Percentiles rank a stretch among this genome's conserved stretches.
Evolutionary conservation across 2,329 filamentous ascomycete species (phyloP).

Genomic region (Colletotrichum limetticola): DNA sequence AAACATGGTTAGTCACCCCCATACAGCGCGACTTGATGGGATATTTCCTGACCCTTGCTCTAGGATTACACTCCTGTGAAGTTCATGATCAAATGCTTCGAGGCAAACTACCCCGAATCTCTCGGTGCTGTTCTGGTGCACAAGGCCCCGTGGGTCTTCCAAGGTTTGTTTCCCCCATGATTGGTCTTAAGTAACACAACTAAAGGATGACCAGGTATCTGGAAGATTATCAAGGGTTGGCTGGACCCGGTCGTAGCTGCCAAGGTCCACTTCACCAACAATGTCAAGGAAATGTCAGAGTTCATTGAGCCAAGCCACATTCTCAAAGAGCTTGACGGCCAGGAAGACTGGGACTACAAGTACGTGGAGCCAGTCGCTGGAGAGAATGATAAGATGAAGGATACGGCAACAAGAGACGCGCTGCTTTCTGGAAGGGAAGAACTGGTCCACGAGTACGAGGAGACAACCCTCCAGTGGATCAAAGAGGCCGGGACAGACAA

Average conservation of each 20-base stretch:
- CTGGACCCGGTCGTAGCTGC: constrained; percentile 94
- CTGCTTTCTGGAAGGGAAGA: constrained; percentile 72
- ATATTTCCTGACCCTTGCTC: constrained; percentile 35
- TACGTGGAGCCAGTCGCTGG: constrained; percentile 80
- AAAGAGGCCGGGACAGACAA: constrained; percentile 57
- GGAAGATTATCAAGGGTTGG: constrained; percentile 96
- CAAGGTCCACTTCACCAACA: constrained; percentile 95
- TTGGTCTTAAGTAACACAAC: not conserved
- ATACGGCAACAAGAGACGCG: constrained; percentile 69
- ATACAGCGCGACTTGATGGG: not conserved
- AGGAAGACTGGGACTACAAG: constrained; percentile 84
- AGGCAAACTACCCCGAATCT: constrained; percentile 97
- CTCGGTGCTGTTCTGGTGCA: constrained; percentile 92
- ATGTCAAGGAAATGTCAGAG: constrained; percentile 78
- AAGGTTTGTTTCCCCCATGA: constrained; percentile 66
- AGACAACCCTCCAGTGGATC: constrained; percentile 81
- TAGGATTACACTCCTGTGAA: constrained; percentile 95
- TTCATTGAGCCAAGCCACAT: constrained; percentile 80
- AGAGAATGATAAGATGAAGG: constrained; percentile 82
- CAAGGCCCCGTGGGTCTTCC: constrained; percentile 97
- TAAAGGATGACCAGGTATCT: constrained; percentile 72
- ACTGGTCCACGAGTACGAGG: constrained; percentile 80
- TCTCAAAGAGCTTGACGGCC: constrained; percentile 85
- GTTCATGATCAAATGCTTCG: constrained; percentile 99
- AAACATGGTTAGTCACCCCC: constrained; percentile 77